Evolutionary conservation across 2,329 filamentous ascomycete genomes (phyloP).

Genomic region (Penicillium sp.): DNA sequence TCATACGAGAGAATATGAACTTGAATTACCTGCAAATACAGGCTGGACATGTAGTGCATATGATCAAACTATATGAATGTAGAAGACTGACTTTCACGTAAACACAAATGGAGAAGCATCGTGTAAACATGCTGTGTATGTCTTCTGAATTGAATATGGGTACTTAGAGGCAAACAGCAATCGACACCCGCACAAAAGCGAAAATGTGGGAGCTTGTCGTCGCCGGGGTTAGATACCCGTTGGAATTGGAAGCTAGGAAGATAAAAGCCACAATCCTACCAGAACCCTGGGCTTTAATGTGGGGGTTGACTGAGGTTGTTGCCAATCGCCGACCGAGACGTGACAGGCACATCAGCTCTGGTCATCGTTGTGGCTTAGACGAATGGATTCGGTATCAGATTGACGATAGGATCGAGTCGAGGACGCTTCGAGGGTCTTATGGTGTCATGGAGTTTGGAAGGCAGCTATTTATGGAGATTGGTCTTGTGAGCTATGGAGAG

Average conservation of each 20-base stretch:
- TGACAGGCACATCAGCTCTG: constrained; percentile 3
- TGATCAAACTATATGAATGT: constrained; percentile 16
- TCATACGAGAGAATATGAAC: neutral
- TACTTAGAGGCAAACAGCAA: constrained; percentile 32
- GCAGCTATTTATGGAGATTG: too few species aligned
- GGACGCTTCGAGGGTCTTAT: neutral
- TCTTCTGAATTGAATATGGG: constrained; percentile 22
- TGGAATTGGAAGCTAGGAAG: neutral
- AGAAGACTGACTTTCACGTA: constrained; percentile 28
- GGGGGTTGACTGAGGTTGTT: too few species aligned
- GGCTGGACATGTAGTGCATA: neutral
- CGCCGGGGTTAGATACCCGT: constrained; percentile 28
- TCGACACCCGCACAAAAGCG: constrained; percentile 31
- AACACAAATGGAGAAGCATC: constrained; percentile 23
- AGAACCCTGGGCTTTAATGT: too few species aligned
- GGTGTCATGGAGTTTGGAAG: neutral
- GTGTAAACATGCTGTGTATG: constrained; percentile 27
- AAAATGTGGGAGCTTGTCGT: constrained; percentile 31
- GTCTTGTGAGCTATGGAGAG: neutral
- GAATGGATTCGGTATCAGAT: neutral
- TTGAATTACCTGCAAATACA: neutral
- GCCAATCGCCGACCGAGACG: neutral
- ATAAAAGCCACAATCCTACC: too few species aligned
- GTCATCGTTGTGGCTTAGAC: neutral
- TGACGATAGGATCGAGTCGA: too few species aligned